Evolutionary conservation across 352 stramenopile genomes (phyloP).

Genomic region (Aphanomyces astaci): DNA sequence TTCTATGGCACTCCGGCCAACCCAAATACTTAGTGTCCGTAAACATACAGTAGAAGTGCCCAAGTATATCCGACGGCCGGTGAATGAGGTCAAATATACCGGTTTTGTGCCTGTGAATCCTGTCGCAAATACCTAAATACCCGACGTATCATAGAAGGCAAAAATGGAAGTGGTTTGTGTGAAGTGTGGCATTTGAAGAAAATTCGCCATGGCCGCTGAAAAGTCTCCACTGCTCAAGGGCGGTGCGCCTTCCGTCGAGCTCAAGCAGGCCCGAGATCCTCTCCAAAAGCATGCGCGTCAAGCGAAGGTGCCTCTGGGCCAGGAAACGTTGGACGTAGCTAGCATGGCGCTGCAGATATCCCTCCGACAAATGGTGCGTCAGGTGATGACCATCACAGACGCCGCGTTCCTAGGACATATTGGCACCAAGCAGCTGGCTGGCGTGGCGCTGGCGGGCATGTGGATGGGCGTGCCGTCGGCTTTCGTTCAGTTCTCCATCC

Average conservation of each 20-base stretch:
- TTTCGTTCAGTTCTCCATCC: constrained; percentile 24
- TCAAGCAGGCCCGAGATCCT: not conserved
- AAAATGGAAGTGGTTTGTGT: too few species aligned
- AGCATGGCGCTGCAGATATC: constrained; percentile 14
- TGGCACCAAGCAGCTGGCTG: constrained; percentile 16
- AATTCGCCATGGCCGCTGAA: constrained; percentile 1
- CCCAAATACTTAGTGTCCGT: too few species aligned
- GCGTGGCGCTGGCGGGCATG: constrained; percentile 16
- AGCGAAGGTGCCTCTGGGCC: not conserved
- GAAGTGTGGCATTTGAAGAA: too few species aligned
- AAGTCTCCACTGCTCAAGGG: constrained; percentile 16
- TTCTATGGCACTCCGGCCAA: too few species aligned
- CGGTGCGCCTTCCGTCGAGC: not conserved
- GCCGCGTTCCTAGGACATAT: constrained; percentile 8
- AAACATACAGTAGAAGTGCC: too few species aligned
- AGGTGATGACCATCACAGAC: constrained; percentile 1
- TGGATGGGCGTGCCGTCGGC: constrained; percentile 26
- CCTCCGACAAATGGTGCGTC: not conserved
- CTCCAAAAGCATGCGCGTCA: not conserved
- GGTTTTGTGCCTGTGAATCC: too few species aligned
- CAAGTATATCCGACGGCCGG: too few species aligned
- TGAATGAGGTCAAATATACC: too few species aligned
- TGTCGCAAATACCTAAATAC: too few species aligned
- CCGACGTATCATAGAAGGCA: too few species aligned
- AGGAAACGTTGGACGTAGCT: not conserved